A percentile compares a stretch with the other conserved stretches of the same genome.
Evolutionary conservation across 495 filamentous ascomycete species (phyloP).

Genomic region (Aspergillus avenaceus): DNA sequence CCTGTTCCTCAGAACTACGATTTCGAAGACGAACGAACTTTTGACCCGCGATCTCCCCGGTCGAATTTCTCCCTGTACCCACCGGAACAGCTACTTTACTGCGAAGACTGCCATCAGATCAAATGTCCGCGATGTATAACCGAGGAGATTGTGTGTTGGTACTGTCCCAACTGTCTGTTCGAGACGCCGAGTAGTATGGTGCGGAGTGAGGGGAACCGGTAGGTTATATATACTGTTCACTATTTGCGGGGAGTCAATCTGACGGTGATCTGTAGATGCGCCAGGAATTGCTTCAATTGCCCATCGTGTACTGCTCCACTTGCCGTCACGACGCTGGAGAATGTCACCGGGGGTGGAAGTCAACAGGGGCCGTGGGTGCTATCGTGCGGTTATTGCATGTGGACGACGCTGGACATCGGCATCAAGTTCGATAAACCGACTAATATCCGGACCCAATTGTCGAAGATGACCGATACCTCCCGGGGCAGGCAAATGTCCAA

Average conservation of each 20-base stretch:
- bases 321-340: constrained; percentile 62
- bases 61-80: constrained; percentile 89
- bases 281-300: constrained; percentile 91
- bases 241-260: background rate
- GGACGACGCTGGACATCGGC: constrained; percentile 84
- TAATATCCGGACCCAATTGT: constrained; percentile 77
- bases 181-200: constrained; percentile 89
- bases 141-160: constrained; percentile 91
- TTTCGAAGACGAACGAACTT: constrained; percentile 72
- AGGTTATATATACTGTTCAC: constrained; percentile 5
- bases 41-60: constrained; percentile 78
- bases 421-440: constrained; percentile 86
- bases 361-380: constrained; percentile 70
- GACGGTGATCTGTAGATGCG: constrained; percentile 60
- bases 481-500: constrained; percentile 30
- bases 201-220: constrained; percentile 91
- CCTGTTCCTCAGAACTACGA: constrained; percentile 37
- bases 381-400: constrained; percentile 82
- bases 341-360: constrained; percentile 30
- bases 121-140: constrained; percentile 86
- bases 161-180: constrained; percentile 93
- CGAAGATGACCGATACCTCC: constrained; percentile 38
- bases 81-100: constrained; percentile 90
- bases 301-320: constrained; percentile 83
- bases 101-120: constrained; percentile 94